Evolutionary conservation across 352 stramenopile genomes (phyloP).

Genomic region (Globisporangium nunn): DNA sequence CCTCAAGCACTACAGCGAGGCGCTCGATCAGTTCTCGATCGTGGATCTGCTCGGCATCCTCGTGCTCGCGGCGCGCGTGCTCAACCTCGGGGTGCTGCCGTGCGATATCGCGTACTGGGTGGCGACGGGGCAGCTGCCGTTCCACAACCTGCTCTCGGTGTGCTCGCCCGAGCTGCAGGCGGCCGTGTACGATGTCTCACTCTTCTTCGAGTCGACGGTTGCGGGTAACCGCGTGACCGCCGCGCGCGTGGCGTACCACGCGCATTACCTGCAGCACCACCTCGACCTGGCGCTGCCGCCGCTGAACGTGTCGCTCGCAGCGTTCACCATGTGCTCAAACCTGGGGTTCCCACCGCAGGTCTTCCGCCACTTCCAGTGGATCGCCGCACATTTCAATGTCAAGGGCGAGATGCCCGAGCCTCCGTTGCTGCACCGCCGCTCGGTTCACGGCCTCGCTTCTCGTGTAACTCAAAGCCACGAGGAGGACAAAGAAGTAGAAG

Average conservation of each 20-base stretch:
- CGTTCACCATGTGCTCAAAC: slow-evolving; percentile 38
- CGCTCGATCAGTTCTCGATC: slow-evolving; percentile 42
- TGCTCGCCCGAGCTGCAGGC: slow-evolving; percentile 42
- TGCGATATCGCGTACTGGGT: slow-evolving; percentile 64
- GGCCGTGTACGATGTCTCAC: slow-evolving; percentile 31
- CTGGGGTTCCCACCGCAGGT: slow-evolving; percentile 56
- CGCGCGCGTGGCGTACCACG: slow-evolving; percentile 34
- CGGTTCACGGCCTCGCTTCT: not conserved
- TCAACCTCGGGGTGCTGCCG: slow-evolving; percentile 56
- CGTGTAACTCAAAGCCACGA: too few relatives aligned
- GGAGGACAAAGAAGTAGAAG: slow-evolving; percentile 12
- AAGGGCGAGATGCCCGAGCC: slow-evolving; percentile 30
- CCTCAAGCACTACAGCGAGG: slow-evolving; percentile 5
- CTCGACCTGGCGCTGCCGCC: slow-evolving; percentile 64
- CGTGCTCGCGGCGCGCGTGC: slow-evolving; percentile 46
- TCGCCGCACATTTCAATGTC: slow-evolving; percentile 44
- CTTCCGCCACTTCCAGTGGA: slow-evolving; percentile 63
- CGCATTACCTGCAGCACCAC: slow-evolving; percentile 62
- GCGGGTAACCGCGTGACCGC: slow-evolving; percentile 27
- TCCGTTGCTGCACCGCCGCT: slow-evolving; percentile 18
- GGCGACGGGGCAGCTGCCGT: slow-evolving; percentile 47
- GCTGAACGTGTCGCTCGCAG: slow-evolving; percentile 56
- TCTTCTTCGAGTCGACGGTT: slow-evolving; percentile 58
- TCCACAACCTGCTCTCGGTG: slow-evolving; percentile 48
- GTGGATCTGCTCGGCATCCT: slow-evolving; percentile 55